Evolutionary conservation across 257 asterid genomes (phyloP).

Genomic region (Solanum chiquidenum): DNA sequence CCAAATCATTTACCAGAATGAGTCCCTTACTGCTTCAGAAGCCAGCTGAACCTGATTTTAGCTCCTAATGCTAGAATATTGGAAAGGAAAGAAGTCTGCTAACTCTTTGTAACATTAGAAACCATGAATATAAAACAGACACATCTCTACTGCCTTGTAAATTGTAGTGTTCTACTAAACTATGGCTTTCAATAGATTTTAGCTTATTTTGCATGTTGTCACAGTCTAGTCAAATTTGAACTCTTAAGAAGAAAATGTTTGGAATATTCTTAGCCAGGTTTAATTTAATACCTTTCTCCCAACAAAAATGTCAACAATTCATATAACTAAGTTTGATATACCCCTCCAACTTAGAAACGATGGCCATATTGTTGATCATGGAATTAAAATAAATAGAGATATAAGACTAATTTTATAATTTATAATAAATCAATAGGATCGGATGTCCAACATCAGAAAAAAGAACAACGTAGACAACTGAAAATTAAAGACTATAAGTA

Average conservation of each 20-base stretch:
- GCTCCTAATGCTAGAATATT: background rate
- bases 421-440: background rate
- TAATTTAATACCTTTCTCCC: background rate
- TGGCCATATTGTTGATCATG: background rate
- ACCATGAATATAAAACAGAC: background rate
- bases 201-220: background rate
- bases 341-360: background rate
- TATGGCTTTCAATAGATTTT: background rate
- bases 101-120: background rate
- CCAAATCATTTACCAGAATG: constrained; percentile 21
- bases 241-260: background rate
- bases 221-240: background rate
- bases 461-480: background rate
- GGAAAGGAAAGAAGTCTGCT: background rate
- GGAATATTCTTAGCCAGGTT: background rate
- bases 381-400: background rate
- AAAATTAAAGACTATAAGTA: background rate
- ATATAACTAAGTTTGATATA: background rate
- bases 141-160: background rate
- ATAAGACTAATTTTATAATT: background rate
- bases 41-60: constrained; percentile 63
- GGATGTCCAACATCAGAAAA: background rate
- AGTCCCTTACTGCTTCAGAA: constrained; percentile 45
- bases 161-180: background rate
- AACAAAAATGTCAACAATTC: background rate